Evolutionary conservation across 2,329 filamentous ascomycete genomes (phyloP).

Genomic region (Nemania sp.): DNA sequence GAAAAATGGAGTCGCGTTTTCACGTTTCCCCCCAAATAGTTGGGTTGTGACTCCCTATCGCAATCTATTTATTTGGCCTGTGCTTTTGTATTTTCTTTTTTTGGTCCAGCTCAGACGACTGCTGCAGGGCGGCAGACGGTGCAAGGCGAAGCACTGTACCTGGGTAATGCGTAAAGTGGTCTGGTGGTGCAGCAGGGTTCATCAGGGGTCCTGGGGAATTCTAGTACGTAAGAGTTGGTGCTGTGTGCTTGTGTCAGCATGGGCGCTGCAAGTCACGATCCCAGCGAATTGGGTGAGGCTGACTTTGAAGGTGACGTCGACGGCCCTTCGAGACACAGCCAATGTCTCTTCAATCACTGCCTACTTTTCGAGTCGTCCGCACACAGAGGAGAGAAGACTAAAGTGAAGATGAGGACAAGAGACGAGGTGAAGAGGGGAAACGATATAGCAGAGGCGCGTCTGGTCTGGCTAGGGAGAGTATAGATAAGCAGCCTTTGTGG

Average conservation of each 20-base stretch:
- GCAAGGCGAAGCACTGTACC: too few species aligned
- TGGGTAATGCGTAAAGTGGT: slow-evolving; percentile 9
- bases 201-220: slow-evolving; percentile 24
- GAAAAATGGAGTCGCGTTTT: too few species aligned
- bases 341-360: background rate
- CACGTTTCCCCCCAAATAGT: too few species aligned
- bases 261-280: slow-evolving; percentile 28
- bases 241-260: slow-evolving; percentile 22
- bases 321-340: slow-evolving; percentile 4
- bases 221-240: slow-evolving; percentile 35
- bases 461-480: background rate
- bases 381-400: too few species aligned
- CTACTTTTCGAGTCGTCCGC: background rate
- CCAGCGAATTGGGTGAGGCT: slow-evolving; percentile 33
- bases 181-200: slow-evolving; percentile 10
- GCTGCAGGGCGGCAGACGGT: slow-evolving; percentile 12
- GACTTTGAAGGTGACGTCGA: slow-evolving; percentile 35
- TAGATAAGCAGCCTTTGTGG: background rate
- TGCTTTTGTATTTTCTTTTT: background rate
- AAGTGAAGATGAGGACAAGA: too few species aligned
- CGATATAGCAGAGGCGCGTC: background rate
- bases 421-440: background rate
- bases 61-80: background rate
- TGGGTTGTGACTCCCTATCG: background rate
- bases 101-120: slow-evolving; percentile 12